Evolutionary conservation across 805 yeast genomes (phyloP), one percentile per base, ranked within the genome.

Genomic region (Millerozyma acaciae): DNA sequence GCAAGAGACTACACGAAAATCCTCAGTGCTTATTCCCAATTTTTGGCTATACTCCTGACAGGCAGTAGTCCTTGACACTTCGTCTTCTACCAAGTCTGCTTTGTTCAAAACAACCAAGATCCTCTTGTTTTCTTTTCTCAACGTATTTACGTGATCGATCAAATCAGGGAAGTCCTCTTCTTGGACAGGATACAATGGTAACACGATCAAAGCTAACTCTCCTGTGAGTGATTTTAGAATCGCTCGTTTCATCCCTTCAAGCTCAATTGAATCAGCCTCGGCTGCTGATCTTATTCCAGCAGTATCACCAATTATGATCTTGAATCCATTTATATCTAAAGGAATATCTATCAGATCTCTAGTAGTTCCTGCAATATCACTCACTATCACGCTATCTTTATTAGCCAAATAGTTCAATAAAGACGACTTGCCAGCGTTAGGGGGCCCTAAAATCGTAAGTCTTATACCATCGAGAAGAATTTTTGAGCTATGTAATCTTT

Each of bases 401-500:
- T 79, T 71, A 0, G 89, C 86, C 6, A 93, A 55, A n/a, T 61
- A 50, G 49, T 93, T 93, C 32, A 93, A 57, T 8, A 93, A 59
- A 1, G 96, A 85, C 3, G 96, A 88, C 53, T 93, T 93, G 0
- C 98, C 98, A 1, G 96, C 96, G 56, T 93, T 93, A 1, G 98
- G 96, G 5, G 95, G 93, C 0, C 98, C 98, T 9, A 89, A 43
- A 7, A 93, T 61, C 0, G 81, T 77, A 16, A 89, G 48, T 37
- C 75, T 76, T 18, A 90, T 77, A 1, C 98, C 98, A 16, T 72
- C 66, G 25, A 80, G 56, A 10, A 90, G 55, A 1, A 89, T 62
- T 43, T 79, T 84, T 0, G 86, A 73, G 34, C 76, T 60, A 24
- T 65, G 64, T 4, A 80, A 73, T 46, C 67, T 75, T 1, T 41